Conservation (phyloP, 495 filamentous ascomycete species). For the Saxophila tyrrhenica region DNA sequence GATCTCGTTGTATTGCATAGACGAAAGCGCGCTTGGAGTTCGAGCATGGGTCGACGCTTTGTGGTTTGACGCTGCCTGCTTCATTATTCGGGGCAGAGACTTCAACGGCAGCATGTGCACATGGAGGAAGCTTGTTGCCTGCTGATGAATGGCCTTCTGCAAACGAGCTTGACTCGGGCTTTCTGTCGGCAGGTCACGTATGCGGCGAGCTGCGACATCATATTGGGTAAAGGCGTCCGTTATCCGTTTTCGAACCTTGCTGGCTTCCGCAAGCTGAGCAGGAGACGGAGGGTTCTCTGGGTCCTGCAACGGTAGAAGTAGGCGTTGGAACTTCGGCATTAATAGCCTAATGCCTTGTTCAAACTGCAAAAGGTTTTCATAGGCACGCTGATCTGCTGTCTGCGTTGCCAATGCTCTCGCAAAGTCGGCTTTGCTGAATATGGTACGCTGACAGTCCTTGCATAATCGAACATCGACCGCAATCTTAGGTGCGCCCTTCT, state of each 20-base stretch:
- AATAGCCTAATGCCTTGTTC: conserved; percentile 77
- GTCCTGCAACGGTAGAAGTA: conserved; percentile 61
- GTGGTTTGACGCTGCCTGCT: conserved; percentile 48
- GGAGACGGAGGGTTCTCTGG: conserved; percentile 61
- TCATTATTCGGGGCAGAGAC: conserved; percentile 69
- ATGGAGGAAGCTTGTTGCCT: conserved; percentile 75
- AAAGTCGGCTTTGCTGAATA: conserved; percentile 82
- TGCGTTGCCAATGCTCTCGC: conserved; percentile 52
- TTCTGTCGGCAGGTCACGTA: conserved; percentile 63
- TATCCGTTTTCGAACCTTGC: conserved; percentile 79
- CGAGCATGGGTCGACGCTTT: conserved; percentile 12
- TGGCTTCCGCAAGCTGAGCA: conserved; percentile 71
- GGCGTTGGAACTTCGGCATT: conserved; percentile 75
- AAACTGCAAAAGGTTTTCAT: conserved; percentile 80
- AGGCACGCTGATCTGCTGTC: conserved; percentile 67
- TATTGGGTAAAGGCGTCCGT: conserved; percentile 89
- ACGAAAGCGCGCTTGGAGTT: conserved; percentile 38
- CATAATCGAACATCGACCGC: conserved; percentile 82
- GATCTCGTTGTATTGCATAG: conserved; percentile 49
- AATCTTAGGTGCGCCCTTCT: conserved; percentile 50
- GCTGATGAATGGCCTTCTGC: conserved; percentile 74
- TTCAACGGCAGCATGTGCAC: conserved; percentile 89
- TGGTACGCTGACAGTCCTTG: conserved; percentile 69
- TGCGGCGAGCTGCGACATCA: conserved; percentile 68
- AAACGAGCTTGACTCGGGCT: conserved; percentile 64